Base-by-base conservation (phyloP, 106 monocot genomes). In the Dendrobium officinale region DNA sequence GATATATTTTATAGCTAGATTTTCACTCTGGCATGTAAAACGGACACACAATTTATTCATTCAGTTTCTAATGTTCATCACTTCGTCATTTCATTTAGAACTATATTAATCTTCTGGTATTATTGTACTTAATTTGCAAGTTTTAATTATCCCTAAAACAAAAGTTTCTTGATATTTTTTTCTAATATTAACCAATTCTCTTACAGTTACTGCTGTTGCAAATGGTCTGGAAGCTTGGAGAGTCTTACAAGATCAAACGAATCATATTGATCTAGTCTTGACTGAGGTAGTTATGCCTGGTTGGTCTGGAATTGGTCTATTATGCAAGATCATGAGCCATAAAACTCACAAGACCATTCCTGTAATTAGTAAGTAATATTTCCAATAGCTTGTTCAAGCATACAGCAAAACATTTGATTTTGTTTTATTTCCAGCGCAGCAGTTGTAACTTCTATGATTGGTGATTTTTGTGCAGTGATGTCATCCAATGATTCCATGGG, bases 401-500 rank as follows among this genome's bases (percentile, higher is more conserved):
- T 4, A 26, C 66, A 45, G 13, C 22, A 24, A 70, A 49, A 15
- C 45, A 49, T 76, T 55, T 24, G 26, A n/a, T 81, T 76, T 37
- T 41, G 49, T 77, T 83, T 79, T 33, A 70, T 70, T 70, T 67
- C 10, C 27, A 19, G 6, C 17, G 15, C 37, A 66, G n/a, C 75
- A 79, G n/a, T 75, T 77, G 78, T 77, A 78, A 81, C 61, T 81
- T 61, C 72, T 84, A 86, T 67, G 66, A 26, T 68, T 80, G 78
- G 81, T 84, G 87, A 16, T 88, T 84, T 85, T 33, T 70, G n/a
- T 92, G 89, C 92, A 98, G 98, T 98, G 98, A 98, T 95, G 98
- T 98, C 98, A 55, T 92, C 94, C 47, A 89, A 92, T 86, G 98
- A 94, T 88, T 91, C 95, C 61, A 92, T 98, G 98, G 89, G 92